Base-by-base conservation (phyloP, 495 filamentous ascomycete genomes). In the Lophiotrema nucula region DNA sequence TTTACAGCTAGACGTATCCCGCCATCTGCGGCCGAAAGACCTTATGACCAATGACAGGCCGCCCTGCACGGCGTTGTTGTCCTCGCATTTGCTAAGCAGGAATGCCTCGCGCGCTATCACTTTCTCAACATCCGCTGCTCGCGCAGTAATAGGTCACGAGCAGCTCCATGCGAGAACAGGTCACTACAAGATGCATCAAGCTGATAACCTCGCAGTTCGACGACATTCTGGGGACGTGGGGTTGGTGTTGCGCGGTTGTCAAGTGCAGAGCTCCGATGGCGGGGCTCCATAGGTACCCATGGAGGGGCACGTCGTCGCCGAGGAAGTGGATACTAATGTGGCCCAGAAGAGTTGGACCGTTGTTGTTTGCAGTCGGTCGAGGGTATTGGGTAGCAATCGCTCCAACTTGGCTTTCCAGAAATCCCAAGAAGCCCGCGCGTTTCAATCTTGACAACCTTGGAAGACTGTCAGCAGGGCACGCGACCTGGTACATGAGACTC, bases 81-180 rank as follows among this genome's bases (percentile, higher is more conserved):
- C 18, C 38, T 60, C 42, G 47, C 47, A 39, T 25, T 24, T 31
- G 41, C 47, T 41, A 53, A 16, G 6, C 15, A n/a, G 6, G 24
- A 11, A 23, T 59, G 47, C 47, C 47, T 31, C 41, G 56, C 25
- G 47, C 47, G 48, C 47, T 37, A 52, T 52, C 56, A 27, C 47
- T 12, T 12, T 31, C n/a, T 41, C 44, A 42, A 48, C 35, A 1
- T 18, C 33, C 4, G 4, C 44, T 16, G 5, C 12, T 21, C 3
- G 50, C 27, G 41, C 39, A 21, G 24, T 33, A 23, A 15, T 15
- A 35, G n/a, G 31, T 35, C 31, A 35, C 31, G 15, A 35, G 31
- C 8, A 15, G 8, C 15, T 35, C 31, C 15, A 35, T 35, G 31
- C 31, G 15, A 35, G 31, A 35, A 35, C 31, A 8, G 15, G 8